Base-by-base conservation (phyloP, 1,139 yeast species). In the Arxiozyma bovina region DNA sequence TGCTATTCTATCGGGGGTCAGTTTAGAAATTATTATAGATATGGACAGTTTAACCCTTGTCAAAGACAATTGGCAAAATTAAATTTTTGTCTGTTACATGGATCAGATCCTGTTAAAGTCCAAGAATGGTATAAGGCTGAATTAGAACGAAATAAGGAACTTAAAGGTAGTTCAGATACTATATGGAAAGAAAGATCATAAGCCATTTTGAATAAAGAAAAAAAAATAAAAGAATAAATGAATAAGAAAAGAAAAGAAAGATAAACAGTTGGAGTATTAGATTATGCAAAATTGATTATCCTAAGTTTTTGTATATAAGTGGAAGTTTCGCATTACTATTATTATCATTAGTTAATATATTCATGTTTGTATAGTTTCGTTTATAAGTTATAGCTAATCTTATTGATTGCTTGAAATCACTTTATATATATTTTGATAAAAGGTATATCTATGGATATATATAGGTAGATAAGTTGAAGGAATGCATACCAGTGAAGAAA, bases 1-100 rank as follows among this genome's bases (percentile, higher is more conserved):
- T 91, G 98, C 68, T 89, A 87, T 73, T 87, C 96, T 0, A 67
- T 90, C 2, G 97, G 97, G 1, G 96, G 96, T 0, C 96, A 90
- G 67, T 73, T 87, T 38, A 79, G 93, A 59, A 79, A 85, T 69
- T 85, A 87, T 64, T 91, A 91, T 67, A 73, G 97, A 53, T 85
- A 83, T 65, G 97, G 97, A 3, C 80, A 83, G 48, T 78, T 88
- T 63, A 82, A 85, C 54, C 73, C 79, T 56, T 91, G 98, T 70
- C 77, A 76, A 46, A 78, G 77, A 54, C 87, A 87, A 64, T 75
- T 88, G 58, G 81, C 79, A 45, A 89, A 89, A 73, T 76, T 90
- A 62, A 85, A 87, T 78, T 90, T 91, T 70, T 91, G 98, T 59
- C 64, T 91, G 45, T 74, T 76, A 54, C 79, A 87, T 67, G 61